Conservation (phyloP, 2,329 filamentous ascomycete species). For the Colletotrichum sp. region DNA sequence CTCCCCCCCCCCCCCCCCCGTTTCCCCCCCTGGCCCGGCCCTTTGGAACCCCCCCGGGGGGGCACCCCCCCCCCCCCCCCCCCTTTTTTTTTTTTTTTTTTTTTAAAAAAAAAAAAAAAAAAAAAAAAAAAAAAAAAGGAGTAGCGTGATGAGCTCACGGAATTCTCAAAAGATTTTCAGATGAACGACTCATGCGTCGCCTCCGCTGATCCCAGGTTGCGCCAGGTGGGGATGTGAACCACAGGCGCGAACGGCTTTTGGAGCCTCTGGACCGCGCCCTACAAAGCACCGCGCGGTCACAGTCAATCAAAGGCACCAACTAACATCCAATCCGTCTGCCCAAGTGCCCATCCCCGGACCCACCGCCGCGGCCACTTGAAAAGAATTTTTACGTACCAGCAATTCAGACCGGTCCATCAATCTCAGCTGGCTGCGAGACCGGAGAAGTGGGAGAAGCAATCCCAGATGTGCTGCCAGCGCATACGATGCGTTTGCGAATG, state of each 20-base stretch:
- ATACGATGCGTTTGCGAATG: not conserved
- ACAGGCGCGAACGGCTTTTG: not conserved
- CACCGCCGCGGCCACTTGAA: not conserved
- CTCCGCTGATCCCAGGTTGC: not conserved
- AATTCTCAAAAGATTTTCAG: not conserved
- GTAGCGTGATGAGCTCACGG: not conserved
- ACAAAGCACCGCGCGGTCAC: not conserved
- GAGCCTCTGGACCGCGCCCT: not conserved
- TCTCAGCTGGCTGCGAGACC: not conserved
- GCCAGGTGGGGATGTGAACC: not conserved
- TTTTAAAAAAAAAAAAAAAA: too few relatives aligned
- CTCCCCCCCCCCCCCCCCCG: too few relatives aligned
- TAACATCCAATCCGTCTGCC: not conserved
- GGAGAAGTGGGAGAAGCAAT: not conserved
- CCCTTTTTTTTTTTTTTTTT: too few relatives aligned
- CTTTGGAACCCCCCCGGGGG: too few relatives aligned
- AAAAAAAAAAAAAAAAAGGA: too few relatives aligned
- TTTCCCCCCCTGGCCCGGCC: too few relatives aligned
- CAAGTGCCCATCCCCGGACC: conserved; percentile 3
- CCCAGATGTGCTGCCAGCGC: not conserved
- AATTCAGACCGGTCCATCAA: conserved; percentile 1
- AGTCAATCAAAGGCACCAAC: not conserved
- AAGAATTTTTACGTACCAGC: conserved; percentile 9
- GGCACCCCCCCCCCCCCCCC: too few relatives aligned
- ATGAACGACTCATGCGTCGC: conserved; percentile 9